A percentile compares a stretch with the other conserved stretches of the same genome.
Conservation (phyloP, 23 red algal species). For the Agarophyton chilense region DNA sequence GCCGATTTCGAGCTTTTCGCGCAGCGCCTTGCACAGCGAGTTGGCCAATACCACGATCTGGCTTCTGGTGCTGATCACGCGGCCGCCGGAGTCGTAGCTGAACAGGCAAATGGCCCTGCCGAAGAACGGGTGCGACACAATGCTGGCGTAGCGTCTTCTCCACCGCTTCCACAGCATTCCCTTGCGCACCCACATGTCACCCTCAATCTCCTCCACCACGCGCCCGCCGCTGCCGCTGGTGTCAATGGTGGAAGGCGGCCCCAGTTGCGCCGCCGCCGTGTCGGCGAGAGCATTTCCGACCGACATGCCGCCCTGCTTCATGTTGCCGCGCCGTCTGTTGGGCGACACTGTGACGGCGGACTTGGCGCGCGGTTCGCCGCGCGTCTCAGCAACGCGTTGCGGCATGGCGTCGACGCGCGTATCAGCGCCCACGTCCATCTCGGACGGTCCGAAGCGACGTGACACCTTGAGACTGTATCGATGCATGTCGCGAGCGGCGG, state of each 20-base stretch:
- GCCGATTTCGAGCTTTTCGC: constrained; percentile 61
- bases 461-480: constrained; percentile 69
- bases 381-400: neutral
- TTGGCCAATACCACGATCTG: constrained; percentile 63
- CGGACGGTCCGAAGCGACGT: constrained; percentile 27
- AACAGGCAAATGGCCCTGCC: constrained; percentile 71
- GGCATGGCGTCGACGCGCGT: neutral
- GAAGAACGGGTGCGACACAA: constrained; percentile 75
- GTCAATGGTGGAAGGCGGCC: constrained; percentile 61
- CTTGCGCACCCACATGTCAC: constrained; percentile 78
- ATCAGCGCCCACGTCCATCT: neutral
- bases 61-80: constrained; percentile 49
- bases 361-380: constrained; percentile 49
- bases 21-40: constrained; percentile 49
- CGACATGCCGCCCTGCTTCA: constrained; percentile 6
- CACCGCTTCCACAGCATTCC: constrained; percentile 74
- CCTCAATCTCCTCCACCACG: constrained; percentile 76
- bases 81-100: constrained; percentile 63
- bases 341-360: constrained; percentile 61
- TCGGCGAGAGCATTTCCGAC: constrained; percentile 21
- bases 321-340: constrained; percentile 10
- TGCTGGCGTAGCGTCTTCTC: constrained; percentile 66
- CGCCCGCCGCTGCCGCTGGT: constrained; percentile 57
- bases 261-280: neutral
- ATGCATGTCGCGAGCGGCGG: constrained; percentile 63